Evolutionary conservation across 2,329 filamentous ascomycete genomes (phyloP), one percentile per base, ranked within the genome.

Genomic region (Fulvia fulva): DNA sequence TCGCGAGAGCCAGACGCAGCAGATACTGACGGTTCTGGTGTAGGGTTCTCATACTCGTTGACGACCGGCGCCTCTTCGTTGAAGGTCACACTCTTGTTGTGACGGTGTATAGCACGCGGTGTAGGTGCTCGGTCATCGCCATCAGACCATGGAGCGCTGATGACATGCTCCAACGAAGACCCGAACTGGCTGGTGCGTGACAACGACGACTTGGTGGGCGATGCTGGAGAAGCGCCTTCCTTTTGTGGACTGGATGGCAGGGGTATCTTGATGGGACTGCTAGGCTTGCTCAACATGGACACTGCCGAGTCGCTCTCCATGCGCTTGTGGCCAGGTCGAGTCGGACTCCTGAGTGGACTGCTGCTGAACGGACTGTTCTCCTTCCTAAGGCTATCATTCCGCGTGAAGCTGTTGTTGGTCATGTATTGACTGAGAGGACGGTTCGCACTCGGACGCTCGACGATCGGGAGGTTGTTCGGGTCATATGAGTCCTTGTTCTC

Each of bases 1-100:
- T 97, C 91, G 8, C 93, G 88, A 12, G 93, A 97, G 66, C 88
- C 91, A 51, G 90, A 93, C 25, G 90, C 90, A 23, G 95, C 81
- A 0, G 92, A 96, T 5, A 72, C 66, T 1, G 93, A 97, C n/a
- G 95, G 84, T 70, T 97, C 94, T 11, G 94, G 94, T 1, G 94
- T 99, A 32, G 91, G 89, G 89, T 97, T 92, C 76, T 97, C 94
- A 73, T 97, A 99, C 76, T 99, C 94, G 71, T 97, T 96, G 69
- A 99, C 83, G 71, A 96, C 90, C 23, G 94, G 94, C 22, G 93
- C 93, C 1, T 90, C 91, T 37, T 88, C 89, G 75, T 97, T 91
- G 72, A 99, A 99, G 0, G 93, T 99, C 58, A 99, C 94, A 69
- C 92, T 97, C 80, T 99, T 99, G 50, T 91, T 87, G 75, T 96